Conservation (phyloP, 1,284 basidiomycete species). For the Leccinum griseonigrum region DNA sequence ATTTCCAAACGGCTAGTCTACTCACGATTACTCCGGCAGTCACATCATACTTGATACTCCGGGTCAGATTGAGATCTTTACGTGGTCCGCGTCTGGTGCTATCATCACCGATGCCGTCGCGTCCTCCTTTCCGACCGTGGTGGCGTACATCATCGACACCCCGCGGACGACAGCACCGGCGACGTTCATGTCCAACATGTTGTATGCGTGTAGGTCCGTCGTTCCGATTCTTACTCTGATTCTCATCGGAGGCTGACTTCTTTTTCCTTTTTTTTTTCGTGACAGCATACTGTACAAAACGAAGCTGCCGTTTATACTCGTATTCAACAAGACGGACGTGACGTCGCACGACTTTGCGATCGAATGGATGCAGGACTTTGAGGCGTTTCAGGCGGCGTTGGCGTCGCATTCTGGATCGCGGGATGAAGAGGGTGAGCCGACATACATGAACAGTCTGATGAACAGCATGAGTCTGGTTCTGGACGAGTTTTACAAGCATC, state of each 20-base stretch:
- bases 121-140: conserved; percentile 87
- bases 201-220: conserved; percentile 95
- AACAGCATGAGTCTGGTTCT: conserved; percentile 98
- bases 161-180: conserved; percentile 93
- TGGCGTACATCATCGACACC: conserved; percentile 98
- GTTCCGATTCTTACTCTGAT: not conserved
- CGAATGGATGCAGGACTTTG: conserved; percentile 99
- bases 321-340: conserved; percentile 99
- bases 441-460: conserved; percentile 99
- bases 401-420: conserved; percentile 61
- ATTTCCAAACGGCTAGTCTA: not conserved
- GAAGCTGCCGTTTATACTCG: conserved; percentile 93
- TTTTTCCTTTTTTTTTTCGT: not conserved
- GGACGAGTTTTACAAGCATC: conserved; percentile 98
- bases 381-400: conserved; percentile 78
- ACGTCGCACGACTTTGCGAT: conserved; percentile 87
- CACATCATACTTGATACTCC: conserved; percentile 97
- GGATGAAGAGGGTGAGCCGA: conserved; percentile 87
- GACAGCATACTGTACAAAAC: conserved; percentile 96
- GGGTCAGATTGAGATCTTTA: conserved; percentile 99
- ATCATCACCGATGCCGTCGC: conserved; percentile 99
- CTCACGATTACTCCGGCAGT: conserved; percentile 39
- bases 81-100: conserved; percentile 98
- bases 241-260: not conserved
- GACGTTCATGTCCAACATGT: conserved; percentile 99